Evolutionary conservation across 257 asterid genomes (phyloP).

Genomic region (Thymus mandschuricus): DNA sequence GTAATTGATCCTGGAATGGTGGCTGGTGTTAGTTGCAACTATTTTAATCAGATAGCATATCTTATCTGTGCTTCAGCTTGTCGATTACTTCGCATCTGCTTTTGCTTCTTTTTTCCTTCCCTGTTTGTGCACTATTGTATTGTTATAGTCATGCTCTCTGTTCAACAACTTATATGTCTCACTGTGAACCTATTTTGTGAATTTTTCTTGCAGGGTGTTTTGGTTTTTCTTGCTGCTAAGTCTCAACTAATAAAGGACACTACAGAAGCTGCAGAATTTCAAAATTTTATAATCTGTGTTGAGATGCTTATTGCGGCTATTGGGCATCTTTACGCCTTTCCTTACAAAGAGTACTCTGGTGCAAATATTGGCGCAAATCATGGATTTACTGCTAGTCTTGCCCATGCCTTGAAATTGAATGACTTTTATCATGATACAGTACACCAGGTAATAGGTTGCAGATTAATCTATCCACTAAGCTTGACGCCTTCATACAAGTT

Average conservation of each 20-base stretch:
- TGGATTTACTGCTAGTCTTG: conserved; percentile 81
- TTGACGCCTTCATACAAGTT: conserved; percentile 8
- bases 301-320: conserved; percentile 98
- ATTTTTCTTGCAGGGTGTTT: conserved; percentile 67
- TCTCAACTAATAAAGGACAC: conserved; percentile 73
- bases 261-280: conserved; percentile 90
- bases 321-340: conserved; percentile 94
- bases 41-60: not conserved
- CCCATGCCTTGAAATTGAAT: conserved; percentile 82
- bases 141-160: not conserved
- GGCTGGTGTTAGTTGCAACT: not conserved
- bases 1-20: conserved; percentile 10
- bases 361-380: conserved; percentile 78
- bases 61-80: not conserved
- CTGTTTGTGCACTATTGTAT: not conserved
- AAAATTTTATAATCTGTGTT: conserved; percentile 81
- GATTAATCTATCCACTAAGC: not conserved
- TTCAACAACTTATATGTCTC: conserved; percentile 11
- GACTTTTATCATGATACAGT: conserved; percentile 97
- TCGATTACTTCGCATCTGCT: not conserved
- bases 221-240: conserved; percentile 97
- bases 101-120: not conserved
- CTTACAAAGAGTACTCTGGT: conserved; percentile 93
- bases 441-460: conserved; percentile 70
- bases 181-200: conserved; percentile 15